Conservation (phyloP, 2,329 filamentous ascomycete species). For the Fusarium gaditjirri region DNA sequence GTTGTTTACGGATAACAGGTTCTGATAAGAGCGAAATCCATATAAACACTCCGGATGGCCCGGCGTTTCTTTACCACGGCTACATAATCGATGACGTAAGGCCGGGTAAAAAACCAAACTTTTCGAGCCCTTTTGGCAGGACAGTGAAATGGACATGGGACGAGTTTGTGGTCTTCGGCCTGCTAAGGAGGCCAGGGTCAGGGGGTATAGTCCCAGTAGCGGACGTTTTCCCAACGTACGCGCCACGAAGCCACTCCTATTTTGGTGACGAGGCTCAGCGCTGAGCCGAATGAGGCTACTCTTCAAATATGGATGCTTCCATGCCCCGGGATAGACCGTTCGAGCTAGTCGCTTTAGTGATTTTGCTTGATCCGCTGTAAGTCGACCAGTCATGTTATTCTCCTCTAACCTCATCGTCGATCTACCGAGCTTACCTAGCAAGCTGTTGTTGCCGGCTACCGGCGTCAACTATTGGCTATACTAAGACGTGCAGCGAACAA, state of each 20-base stretch:
- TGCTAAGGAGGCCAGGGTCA: constrained; percentile 25
- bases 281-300: constrained; percentile 33
- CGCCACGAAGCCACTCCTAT: constrained; percentile 28
- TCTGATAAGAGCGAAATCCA: not conserved
- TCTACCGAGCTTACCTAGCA: constrained; percentile 27
- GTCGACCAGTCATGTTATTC: constrained; percentile 20
- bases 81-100: constrained; percentile 38
- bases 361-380: constrained; percentile 16
- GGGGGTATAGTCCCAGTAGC: constrained; percentile 23
- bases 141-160: constrained; percentile 33
- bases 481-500: not conserved
- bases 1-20: not conserved
- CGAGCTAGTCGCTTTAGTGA: constrained; percentile 27
- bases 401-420: constrained; percentile 34
- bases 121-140: constrained; percentile 18
- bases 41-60: constrained; percentile 19
- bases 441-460: constrained; percentile 8
- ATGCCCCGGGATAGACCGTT: constrained; percentile 35
- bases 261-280: constrained; percentile 18
- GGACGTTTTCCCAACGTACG: constrained; percentile 23
- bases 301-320: constrained; percentile 1
- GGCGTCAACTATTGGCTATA: constrained; percentile 17
- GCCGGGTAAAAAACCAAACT: not conserved
- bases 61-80: constrained; percentile 28
- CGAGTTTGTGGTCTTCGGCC: constrained; percentile 25